Percentiles rank a stretch among this genome's conserved stretches.
phyloP scores from a whole-genome alignment of 495 filamentous ascomycete species.

The Penicillium desertorum region DNA sequence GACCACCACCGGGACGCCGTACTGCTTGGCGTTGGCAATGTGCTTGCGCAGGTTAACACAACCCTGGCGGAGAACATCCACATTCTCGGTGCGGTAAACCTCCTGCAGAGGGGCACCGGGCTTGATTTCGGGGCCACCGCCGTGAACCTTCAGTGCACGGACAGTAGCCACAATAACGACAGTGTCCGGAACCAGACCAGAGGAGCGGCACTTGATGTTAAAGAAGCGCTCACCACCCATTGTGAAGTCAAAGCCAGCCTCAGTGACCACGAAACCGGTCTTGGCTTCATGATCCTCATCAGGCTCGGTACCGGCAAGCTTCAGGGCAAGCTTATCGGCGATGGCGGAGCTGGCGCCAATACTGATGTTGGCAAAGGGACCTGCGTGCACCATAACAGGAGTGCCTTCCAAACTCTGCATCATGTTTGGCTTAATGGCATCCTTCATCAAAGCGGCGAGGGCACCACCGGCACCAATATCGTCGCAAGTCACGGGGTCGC shows the following conservation, averaged over 20 bases:
- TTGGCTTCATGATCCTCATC: constrained; percentile 85
- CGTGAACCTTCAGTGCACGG: constrained; percentile 93
- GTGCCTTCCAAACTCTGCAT: constrained; percentile 99
- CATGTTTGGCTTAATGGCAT: constrained; percentile 97
- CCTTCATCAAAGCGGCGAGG: constrained; percentile 91
- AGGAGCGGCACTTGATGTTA: constrained; percentile 98
- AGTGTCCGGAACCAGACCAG: constrained; percentile 85
- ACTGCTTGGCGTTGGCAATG: constrained; percentile 80
- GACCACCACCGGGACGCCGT: constrained; percentile 93
- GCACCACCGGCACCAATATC: constrained; percentile 93
- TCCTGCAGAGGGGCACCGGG: constrained; percentile 79
- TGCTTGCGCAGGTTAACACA: constrained; percentile 96
- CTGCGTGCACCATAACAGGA: constrained; percentile 94
- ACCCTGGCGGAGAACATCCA: constrained; percentile 82
- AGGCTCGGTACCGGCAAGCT: constrained; percentile 92
- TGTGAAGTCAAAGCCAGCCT: constrained; percentile 98
- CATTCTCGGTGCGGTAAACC: constrained; percentile 89
- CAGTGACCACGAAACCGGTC: constrained; percentile 93
- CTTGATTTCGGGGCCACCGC: constrained; percentile 87
- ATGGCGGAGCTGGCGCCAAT: constrained; percentile 94
- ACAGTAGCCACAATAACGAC: constrained; percentile 96
- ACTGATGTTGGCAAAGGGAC: constrained; percentile 96
- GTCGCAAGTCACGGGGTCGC: constrained; percentile 93
- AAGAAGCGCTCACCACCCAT: constrained; percentile 99
- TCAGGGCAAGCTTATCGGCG: constrained; percentile 91